Percentiles rank a stretch among this genome's conserved stretches.
phyloP scores from a whole-genome alignment of 345 rosid genomes.

The Viola odorata region DNA sequence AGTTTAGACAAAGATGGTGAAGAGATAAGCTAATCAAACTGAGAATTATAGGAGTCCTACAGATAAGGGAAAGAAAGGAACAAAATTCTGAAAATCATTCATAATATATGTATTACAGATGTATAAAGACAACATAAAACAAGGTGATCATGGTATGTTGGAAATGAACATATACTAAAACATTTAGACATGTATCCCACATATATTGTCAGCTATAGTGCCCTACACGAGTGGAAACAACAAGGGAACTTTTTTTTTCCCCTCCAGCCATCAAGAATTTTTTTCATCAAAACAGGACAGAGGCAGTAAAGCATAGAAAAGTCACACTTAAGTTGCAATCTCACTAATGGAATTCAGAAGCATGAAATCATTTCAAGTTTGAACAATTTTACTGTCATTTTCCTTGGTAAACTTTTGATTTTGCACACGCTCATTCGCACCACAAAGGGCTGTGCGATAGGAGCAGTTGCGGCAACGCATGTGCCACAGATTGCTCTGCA shows the following conservation, averaged over 20 bases:
- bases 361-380: too few relatives aligned
- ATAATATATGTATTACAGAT: background rate
- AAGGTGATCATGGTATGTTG: background rate
- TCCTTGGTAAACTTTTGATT: background rate
- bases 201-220: too few relatives aligned
- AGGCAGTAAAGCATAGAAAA: too few relatives aligned
- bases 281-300: too few relatives aligned
- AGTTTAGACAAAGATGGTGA: background rate
- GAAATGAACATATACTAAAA: background rate
- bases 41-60: background rate
- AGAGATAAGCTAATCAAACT: background rate
- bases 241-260: too few relatives aligned
- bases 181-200: too few relatives aligned
- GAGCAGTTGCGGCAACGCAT: background rate
- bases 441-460: background rate
- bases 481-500: background rate
- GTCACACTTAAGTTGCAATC: too few relatives aligned
- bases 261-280: too few relatives aligned
- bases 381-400: background rate
- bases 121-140: conserved; percentile 2
- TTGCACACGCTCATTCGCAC: background rate
- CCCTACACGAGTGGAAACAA: too few relatives aligned
- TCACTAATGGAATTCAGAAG: too few relatives aligned
- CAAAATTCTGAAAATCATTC: background rate
- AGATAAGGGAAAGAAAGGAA: background rate